A percentile compares a stretch with the other conserved stretches of the same genome.
Conservation (phyloP, 495 filamentous ascomycete genomes). For the Chaetomidium leptoderma region DNA sequence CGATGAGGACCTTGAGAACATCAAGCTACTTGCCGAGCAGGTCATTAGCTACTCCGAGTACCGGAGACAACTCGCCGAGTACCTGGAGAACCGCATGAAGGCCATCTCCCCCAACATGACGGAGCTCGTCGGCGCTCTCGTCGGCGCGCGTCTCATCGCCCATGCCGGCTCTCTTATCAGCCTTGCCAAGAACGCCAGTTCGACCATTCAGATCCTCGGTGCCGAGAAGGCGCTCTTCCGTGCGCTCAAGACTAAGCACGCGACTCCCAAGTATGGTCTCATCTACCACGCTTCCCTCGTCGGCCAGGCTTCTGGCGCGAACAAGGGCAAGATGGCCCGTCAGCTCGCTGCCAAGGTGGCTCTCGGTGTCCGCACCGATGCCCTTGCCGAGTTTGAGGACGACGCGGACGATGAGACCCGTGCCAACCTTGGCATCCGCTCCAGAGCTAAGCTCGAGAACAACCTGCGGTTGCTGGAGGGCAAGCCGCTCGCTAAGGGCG, state of each 20-base stretch:
- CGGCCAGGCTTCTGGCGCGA: conserved; percentile 91
- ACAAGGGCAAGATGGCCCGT: conserved; percentile 99
- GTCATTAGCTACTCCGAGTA: conserved; percentile 89
- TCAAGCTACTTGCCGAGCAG: conserved; percentile 83
- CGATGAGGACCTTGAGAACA: conserved; percentile 82
- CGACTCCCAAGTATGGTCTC: conserved; percentile 98
- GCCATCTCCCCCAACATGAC: conserved; percentile 97
- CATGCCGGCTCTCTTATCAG: conserved; percentile 94
- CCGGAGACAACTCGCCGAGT: conserved; percentile 78
- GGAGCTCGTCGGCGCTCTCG: conserved; percentile 85
- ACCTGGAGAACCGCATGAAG: conserved; percentile 89
- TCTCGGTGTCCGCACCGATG: conserved; percentile 88
- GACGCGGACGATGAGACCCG: conserved; percentile 82
- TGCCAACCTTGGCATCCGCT: conserved; percentile 65
- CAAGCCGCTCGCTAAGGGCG: conserved; percentile 77
- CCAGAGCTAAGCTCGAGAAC: conserved; percentile 76
- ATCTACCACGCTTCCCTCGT: conserved; percentile 98
- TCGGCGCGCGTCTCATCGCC: conserved; percentile 91
- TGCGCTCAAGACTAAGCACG: conserved; percentile 97
- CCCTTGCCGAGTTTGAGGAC: conserved; percentile 72
- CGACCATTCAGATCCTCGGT: conserved; percentile 94
- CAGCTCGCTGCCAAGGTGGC: conserved; percentile 91
- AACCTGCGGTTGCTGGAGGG: conserved; percentile 82
- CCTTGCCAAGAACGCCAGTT: conserved; percentile 93
- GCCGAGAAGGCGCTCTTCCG: conserved; percentile 99